Evolutionary conservation across 2,329 filamentous ascomycete species (phyloP).

Genomic region (Pseudogymnoascus sp.): DNA sequence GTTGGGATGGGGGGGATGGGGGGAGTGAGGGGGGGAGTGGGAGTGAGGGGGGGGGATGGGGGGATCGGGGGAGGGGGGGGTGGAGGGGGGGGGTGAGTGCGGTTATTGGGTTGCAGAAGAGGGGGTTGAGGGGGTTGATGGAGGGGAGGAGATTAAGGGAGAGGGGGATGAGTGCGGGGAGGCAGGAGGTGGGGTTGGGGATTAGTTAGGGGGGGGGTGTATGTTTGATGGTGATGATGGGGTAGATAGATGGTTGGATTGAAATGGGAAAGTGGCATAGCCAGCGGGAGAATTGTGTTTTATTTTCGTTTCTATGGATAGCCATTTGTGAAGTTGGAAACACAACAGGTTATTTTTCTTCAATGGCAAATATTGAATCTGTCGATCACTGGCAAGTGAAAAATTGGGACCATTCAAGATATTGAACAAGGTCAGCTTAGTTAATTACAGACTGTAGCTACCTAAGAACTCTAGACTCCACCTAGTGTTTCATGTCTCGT

Average conservation of each 20-base stretch:
- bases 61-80: too few species aligned
- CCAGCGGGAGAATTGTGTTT: background rate
- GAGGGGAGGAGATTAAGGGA: constrained; percentile 83
- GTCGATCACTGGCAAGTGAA: background rate
- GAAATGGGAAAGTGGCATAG: constrained; percentile 1
- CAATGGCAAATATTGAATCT: background rate
- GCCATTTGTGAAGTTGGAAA: background rate
- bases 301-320: background rate
- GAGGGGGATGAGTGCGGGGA: constrained; percentile 40
- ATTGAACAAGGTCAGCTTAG: background rate
- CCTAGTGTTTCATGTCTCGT: background rate
- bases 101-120: too few species aligned
- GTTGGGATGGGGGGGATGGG: too few species aligned
- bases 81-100: too few species aligned
- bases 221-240: background rate
- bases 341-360: background rate
- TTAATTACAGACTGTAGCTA: background rate
- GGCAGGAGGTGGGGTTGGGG: background rate
- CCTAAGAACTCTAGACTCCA: too few species aligned
- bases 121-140: constrained; percentile 88
- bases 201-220: background rate
- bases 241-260: background rate
- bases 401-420: background rate
- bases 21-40: too few species aligned
- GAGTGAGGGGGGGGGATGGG: too few species aligned